A percentile compares a stretch with the other conserved stretches of the same genome.
Evolutionary conservation across 1,284 basidiomycete species (phyloP).

Genomic region (Moesziomyces antarcticus): DNA sequence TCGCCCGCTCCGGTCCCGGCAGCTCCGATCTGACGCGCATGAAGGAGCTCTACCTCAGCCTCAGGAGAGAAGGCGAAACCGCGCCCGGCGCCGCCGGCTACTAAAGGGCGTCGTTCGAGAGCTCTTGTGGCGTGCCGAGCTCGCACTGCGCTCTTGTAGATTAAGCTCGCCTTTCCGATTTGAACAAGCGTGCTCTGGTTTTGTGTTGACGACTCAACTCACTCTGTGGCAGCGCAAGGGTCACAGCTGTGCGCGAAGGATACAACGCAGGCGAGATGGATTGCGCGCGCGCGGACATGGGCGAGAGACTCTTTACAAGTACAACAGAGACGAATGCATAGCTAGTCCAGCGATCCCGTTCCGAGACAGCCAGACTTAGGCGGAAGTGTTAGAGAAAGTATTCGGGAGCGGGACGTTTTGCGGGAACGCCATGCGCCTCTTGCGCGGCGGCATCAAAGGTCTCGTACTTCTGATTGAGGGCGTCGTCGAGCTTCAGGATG

Average conservation of each 20-base stretch:
- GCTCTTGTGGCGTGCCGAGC: too few relatives aligned
- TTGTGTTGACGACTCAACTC: background rate
- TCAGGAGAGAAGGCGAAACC: conserved; percentile 63
- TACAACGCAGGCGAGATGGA: conserved; percentile 2
- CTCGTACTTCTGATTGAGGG: conserved; percentile 64
- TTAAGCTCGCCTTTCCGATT: background rate
- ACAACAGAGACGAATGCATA: conserved; percentile 3
- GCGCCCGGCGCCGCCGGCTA: conserved; percentile 65
- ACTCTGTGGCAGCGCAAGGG: too few relatives aligned
- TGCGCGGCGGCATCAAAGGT: conserved; percentile 64
- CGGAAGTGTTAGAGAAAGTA: conserved; percentile 55
- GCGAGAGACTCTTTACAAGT: conserved; percentile 12
- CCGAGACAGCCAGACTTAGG: too few relatives aligned
- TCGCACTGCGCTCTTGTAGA: conserved; percentile 5
- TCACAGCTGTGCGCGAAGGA: background rate
- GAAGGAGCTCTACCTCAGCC: conserved; percentile 73
- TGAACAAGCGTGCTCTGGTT: background rate
- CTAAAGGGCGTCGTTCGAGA: conserved; percentile 6
- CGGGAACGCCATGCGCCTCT: conserved; percentile 60
- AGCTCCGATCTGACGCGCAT: conserved; percentile 88
- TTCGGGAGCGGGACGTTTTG: conserved; percentile 61
- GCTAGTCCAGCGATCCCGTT: too few relatives aligned
- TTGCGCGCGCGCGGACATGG: conserved; percentile 3
- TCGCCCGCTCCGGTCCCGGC: conserved; percentile 85
- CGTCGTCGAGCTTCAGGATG: conserved; percentile 65